A percentile compares a stretch with the other conserved stretches of the same genome.
Evolutionary conservation across 352 stramenopile genomes (phyloP).

Genomic region (Globisporangium spiculum): DNA sequence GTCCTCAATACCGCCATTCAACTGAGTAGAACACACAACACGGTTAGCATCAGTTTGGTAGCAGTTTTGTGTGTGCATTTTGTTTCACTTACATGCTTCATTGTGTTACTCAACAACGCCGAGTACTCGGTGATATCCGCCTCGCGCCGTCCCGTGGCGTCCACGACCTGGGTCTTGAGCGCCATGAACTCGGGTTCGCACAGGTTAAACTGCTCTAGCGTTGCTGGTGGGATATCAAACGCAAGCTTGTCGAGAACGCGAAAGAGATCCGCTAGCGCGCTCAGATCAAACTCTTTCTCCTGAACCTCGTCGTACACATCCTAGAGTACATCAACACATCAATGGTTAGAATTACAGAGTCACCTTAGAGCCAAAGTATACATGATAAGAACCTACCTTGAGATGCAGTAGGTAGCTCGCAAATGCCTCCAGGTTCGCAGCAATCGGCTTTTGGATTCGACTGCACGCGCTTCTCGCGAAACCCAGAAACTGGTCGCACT

Average conservation of each 20-base stretch:
- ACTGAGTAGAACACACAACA: slow-evolving; percentile 1
- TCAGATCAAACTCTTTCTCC: slow-evolving; percentile 46
- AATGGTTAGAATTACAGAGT: not conserved
- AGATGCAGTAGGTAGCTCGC: slow-evolving; percentile 53
- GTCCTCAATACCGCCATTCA: slow-evolving; percentile 15
- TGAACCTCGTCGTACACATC: slow-evolving; percentile 46
- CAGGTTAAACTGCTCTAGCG: slow-evolving; percentile 28
- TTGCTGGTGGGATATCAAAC: slow-evolving; percentile 30
- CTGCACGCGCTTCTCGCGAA: slow-evolving; percentile 34
- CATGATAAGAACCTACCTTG: slow-evolving; percentile 20
- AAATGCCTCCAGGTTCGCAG: slow-evolving; percentile 34
- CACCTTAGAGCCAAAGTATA: slow-evolving; percentile 13
- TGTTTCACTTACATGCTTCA: slow-evolving; percentile 14
- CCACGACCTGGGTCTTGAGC: slow-evolving; percentile 30
- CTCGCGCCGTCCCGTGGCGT: slow-evolving; percentile 28
- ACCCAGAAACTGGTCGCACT: slow-evolving; percentile 41
- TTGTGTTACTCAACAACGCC: slow-evolving; percentile 20
- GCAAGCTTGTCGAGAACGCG: slow-evolving; percentile 28
- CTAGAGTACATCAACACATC: slow-evolving; percentile 12
- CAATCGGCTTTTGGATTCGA: slow-evolving; percentile 49
- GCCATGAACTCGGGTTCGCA: slow-evolving; percentile 47
- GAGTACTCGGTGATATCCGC: slow-evolving; percentile 31
- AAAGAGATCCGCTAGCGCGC: slow-evolving; percentile 47
- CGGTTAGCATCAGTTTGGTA: not conserved
- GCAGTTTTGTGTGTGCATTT: no score